These are phyloP conservation scores for Skeletonema marinoi DNA, from an alignment of 108 stramenopile species.

Conservation along the genomic window DNA sequence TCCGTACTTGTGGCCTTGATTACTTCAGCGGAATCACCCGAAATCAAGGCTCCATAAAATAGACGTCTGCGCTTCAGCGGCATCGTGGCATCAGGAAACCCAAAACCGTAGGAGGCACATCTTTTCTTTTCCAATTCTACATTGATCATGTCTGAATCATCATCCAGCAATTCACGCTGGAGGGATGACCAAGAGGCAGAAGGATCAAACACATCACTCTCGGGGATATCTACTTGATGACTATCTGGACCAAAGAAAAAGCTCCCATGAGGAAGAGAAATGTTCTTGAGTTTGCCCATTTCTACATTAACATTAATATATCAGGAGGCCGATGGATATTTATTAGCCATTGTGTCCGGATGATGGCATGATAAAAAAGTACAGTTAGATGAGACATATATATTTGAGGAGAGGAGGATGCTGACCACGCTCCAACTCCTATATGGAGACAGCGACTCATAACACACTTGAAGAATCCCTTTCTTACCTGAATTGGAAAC, in stretches of 20 bases:
- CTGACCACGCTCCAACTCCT: too few relatives aligned
- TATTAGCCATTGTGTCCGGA: too few relatives aligned
- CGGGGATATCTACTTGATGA: not conserved
- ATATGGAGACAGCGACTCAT: too few relatives aligned
- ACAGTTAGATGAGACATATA: too few relatives aligned
- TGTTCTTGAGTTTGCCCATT: not conserved
- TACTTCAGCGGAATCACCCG: too few relatives aligned
- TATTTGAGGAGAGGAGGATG: too few relatives aligned
- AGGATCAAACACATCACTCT: not conserved
- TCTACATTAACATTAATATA: not conserved
- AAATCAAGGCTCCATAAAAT: conserved; percentile 3
- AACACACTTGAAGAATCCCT: too few relatives aligned
- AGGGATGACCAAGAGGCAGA: not conserved
- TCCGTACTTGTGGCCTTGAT: too few relatives aligned
- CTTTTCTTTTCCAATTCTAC: conserved; percentile 19
- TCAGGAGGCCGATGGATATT: too few relatives aligned
- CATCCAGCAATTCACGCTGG: conserved; percentile 20
- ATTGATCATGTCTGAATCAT: conserved; percentile 3
- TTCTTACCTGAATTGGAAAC: too few relatives aligned
- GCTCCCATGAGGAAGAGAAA: not conserved
- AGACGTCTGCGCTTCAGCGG: conserved; percentile 23
- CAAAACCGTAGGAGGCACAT: conserved; percentile 30
- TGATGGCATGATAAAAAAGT: too few relatives aligned
- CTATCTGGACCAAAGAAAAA: conserved; percentile 7
- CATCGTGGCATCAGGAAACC: conserved; percentile 1